Percentiles rank a stretch among this genome's conserved stretches.
phyloP scores from a whole-genome alignment of 2,329 filamentous ascomycete genomes.

The Pseudogymnoascus sp. region DNA sequence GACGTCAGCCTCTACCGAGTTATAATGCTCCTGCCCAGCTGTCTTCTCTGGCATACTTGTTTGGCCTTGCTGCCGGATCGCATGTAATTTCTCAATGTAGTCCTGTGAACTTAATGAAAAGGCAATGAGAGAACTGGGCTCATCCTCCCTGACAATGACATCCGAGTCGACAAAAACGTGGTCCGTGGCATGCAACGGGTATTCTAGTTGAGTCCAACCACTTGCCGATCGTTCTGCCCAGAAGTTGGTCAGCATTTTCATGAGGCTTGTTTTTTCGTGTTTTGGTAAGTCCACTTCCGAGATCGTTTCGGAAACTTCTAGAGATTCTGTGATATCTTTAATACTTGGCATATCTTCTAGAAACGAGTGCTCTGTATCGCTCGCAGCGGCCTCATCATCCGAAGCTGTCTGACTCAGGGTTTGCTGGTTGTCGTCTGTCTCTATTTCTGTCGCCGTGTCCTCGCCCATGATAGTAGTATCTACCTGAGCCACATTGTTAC shows the following conservation, averaged over 20 bases:
- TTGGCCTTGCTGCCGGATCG: constrained; percentile 49
- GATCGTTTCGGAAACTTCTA: constrained; percentile 44
- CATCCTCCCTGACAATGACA: constrained; percentile 93
- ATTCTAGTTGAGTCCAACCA: constrained; percentile 86
- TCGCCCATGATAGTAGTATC: constrained; percentile 23
- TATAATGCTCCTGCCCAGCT: not conserved
- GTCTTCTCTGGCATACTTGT: constrained; percentile 24
- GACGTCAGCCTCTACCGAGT: constrained; percentile 57
- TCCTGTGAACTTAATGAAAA: constrained; percentile 83
- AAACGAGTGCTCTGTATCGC: constrained; percentile 63
- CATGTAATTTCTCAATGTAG: constrained; percentile 70
- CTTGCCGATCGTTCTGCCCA: constrained; percentile 97
- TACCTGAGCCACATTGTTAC: constrained; percentile 17
- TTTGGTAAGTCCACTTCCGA: constrained; percentile 70
- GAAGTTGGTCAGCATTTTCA: constrained; percentile 95
- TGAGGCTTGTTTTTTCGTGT: constrained; percentile 83
- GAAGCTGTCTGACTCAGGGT: constrained; percentile 51
- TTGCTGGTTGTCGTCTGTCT: constrained; percentile 37
- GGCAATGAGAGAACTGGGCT: constrained; percentile 91
- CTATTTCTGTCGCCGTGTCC: constrained; percentile 29
- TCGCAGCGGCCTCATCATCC: constrained; percentile 59
- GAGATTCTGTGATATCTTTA: constrained; percentile 52
- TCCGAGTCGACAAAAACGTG: constrained; percentile 97
- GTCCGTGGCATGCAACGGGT: constrained; percentile 77
- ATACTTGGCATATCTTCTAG: constrained; percentile 58